These are phyloP conservation scores for Erythrobasidium yunnanense DNA, from an alignment of 768 basidiomycete species.

Conservation along the genomic window DNA sequence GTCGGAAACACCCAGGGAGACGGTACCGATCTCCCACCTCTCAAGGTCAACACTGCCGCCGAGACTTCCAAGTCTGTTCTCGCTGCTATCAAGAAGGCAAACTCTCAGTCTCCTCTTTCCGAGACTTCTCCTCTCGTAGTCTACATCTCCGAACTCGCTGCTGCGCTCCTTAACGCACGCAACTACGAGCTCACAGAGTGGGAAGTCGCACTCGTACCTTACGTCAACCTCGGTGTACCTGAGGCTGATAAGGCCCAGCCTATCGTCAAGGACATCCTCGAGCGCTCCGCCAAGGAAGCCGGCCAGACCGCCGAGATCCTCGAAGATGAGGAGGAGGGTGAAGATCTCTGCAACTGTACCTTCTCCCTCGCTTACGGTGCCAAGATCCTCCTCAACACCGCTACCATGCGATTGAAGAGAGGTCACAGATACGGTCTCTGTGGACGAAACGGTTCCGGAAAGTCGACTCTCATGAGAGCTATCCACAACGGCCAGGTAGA, in stretches of 20 bases:
- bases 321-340: constrained; percentile 50
- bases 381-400: constrained; percentile 70
- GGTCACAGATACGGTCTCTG: constrained; percentile 91
- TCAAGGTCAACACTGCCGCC: constrained; percentile 63
- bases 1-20: constrained; percentile 77
- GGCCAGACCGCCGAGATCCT: constrained; percentile 34
- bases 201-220: constrained; percentile 36
- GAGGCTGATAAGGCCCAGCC: constrained; percentile 57
- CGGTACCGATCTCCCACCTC: constrained; percentile 78
- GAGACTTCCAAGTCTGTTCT: constrained; percentile 58
- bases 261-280: constrained; percentile 68
- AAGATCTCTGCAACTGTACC: constrained; percentile 80
- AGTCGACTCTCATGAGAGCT: constrained; percentile 90
- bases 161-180: constrained; percentile 51
- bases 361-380: constrained; percentile 78
- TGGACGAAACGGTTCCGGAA: constrained; percentile 87
- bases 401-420: constrained; percentile 74
- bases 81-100: constrained; percentile 62
- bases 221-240: constrained; percentile 37
- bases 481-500: constrained; percentile 72
- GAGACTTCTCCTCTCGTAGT: constrained; percentile 34
- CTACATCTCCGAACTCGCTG: constrained; percentile 54
- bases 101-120: constrained; percentile 30
- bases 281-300: constrained; percentile 43
- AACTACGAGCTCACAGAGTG: constrained; percentile 41